Conservation (phyloP, 139 green algal genomes). For the Zygnema cylindricum region DNA sequence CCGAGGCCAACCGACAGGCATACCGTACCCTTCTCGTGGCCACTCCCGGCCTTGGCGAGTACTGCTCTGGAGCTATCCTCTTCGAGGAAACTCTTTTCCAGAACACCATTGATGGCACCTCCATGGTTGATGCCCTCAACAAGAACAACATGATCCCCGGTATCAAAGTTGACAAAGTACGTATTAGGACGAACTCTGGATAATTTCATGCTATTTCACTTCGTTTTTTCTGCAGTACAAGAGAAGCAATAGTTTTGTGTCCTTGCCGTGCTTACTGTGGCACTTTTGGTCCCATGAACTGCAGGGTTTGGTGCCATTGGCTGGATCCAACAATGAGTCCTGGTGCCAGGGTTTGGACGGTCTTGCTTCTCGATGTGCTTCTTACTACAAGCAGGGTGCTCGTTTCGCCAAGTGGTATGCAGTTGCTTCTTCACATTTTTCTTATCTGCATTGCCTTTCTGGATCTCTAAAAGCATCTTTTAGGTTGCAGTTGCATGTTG, state of each 20-base stretch:
- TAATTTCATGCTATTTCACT: too few relatives aligned
- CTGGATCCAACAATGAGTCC: constrained; percentile 91
- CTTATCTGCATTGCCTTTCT: too few relatives aligned
- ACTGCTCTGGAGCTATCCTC: constrained; percentile 91
- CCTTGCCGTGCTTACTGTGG: too few relatives aligned
- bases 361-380: constrained; percentile 85
- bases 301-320: constrained; percentile 92
- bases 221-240: too few relatives aligned
- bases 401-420: constrained; percentile 96
- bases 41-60: constrained; percentile 90
- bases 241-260: too few relatives aligned
- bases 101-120: constrained; percentile 79
- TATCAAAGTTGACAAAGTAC: constrained; percentile 89
- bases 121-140: constrained; percentile 87
- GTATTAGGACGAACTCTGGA: not conserved
- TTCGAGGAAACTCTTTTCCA: constrained; percentile 99
- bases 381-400: constrained; percentile 98
- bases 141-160: constrained; percentile 81
- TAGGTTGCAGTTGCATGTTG: not conserved
- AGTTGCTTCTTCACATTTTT: too few relatives aligned
- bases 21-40: constrained; percentile 96
- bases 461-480: not conserved
- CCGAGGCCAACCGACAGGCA: constrained; percentile 93
- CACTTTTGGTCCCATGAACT: not conserved
- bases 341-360: constrained; percentile 96